phyloP scores from a whole-genome alignment of 176 grass and related monocot species.

The Triticum dicoccoides region DNA sequence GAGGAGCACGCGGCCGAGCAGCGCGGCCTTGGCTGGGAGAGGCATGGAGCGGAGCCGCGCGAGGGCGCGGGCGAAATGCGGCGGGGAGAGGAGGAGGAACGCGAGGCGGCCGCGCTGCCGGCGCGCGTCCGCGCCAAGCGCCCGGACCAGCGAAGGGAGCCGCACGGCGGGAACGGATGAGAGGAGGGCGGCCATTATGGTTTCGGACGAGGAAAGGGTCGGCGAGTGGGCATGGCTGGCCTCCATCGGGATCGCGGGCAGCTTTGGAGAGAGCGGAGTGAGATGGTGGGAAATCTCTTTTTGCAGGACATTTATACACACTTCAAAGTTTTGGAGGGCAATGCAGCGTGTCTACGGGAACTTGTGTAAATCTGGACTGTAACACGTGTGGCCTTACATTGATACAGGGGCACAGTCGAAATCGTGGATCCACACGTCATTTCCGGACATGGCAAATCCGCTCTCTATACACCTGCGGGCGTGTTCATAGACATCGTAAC shows the following conservation, averaged over 20 bases:
- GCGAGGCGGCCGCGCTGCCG: slow-evolving; percentile 65
- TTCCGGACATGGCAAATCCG: too few relatives aligned
- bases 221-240: slow-evolving; percentile 10
- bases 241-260: slow-evolving; percentile 44
- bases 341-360: not conserved
- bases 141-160: slow-evolving; percentile 42
- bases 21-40: slow-evolving; percentile 54
- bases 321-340: slow-evolving; percentile 6
- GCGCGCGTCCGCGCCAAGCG: slow-evolving; percentile 42
- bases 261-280: not conserved
- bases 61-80: slow-evolving; percentile 66
- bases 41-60: slow-evolving; percentile 60
- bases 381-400: not conserved
- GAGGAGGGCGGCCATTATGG: slow-evolving; percentile 64
- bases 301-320: slow-evolving; percentile 23
- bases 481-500: too few relatives aligned
- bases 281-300: slow-evolving; percentile 33
- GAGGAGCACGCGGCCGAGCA: slow-evolving; percentile 78
- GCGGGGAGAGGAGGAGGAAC: slow-evolving; percentile 79
- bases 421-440: too few relatives aligned
- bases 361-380: slow-evolving; percentile 7
- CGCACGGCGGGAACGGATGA: slow-evolving; percentile 17
- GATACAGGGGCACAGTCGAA: too few relatives aligned
- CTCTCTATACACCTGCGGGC: too few relatives aligned
- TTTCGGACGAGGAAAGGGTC: slow-evolving; percentile 47